Evolutionary conservation across 345 rosid species (phyloP), one percentile per base, ranked within the genome.

Genomic region (Gossypium bickii): DNA sequence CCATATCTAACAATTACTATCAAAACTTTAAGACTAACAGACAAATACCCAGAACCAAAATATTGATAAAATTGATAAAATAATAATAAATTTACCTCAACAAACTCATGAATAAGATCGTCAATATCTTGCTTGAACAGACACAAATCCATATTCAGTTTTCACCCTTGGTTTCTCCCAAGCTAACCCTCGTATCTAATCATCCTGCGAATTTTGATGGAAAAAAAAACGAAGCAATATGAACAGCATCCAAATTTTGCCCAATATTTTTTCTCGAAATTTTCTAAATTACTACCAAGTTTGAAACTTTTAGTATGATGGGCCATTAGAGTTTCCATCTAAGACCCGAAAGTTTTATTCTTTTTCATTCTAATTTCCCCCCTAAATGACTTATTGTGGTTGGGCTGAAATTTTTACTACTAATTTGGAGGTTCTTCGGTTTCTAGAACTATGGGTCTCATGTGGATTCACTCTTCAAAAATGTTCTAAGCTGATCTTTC

Each of bases 61-160:
- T 29, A 27, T 1, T 17, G 25, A 51, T 27, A 43, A 43, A 29
- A 17, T 27, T 27, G 11, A 65, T 27, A 12, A 44, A 25, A 44
- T 6, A 1, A 57, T 22, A 9, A 9, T 17, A 20, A 45, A 12
- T 0, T 24, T 47, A 48, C 73, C 73, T 69, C 60, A 57, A 44
- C 75, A 43, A 56, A 72, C 17, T 69, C 60, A 4, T 27, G 25
- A 69, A 69, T 51, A 69, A 52, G 73, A 2, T 69, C 73, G 47
- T 69, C 73, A 51, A 69, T 69, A 6, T 69, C 72, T 27, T 8
- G 44, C 44, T 51, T 69, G 59, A 69, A 49, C 20, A 34, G n/a
- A 34, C 38, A 71, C n/a, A 57, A 58, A 38, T 53, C 49, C 74
- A 71, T 57, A 48, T 41, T 71, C 64, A 38, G 18, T 9, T 55